Percentiles rank a stretch among this genome's conserved stretches.
Conservation (phyloP, 352 stramenopile genomes). For the Globisporangium abappressorium region DNA sequence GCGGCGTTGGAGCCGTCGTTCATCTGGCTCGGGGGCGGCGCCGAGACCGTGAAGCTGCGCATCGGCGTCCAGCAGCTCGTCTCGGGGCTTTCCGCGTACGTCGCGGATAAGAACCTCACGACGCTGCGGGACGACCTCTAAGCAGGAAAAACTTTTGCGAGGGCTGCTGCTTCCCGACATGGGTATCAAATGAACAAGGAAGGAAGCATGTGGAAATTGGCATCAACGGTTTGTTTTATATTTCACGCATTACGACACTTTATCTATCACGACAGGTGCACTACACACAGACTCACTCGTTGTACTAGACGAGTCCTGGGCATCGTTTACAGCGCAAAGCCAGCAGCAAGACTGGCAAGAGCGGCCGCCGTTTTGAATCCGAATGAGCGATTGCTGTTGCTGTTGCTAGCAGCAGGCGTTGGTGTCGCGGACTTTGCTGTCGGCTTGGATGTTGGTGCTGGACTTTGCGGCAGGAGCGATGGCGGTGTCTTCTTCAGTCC, state of each 20-base stretch:
- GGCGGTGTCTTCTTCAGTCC: constrained; percentile 12
- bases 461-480: constrained; percentile 5
- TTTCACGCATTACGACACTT: neutral
- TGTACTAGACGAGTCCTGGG: neutral
- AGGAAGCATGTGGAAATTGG: neutral
- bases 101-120: constrained; percentile 58
- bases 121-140: constrained; percentile 31
- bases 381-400: neutral
- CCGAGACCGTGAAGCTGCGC: constrained; percentile 75
- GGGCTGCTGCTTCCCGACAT: neutral
- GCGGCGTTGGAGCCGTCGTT: constrained; percentile 51
- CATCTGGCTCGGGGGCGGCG: constrained; percentile 78
- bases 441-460: neutral
- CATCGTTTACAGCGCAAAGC: neutral
- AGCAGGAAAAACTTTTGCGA: neutral
- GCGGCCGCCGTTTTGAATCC: neutral
- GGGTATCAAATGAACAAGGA: neutral
- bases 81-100: constrained; percentile 39
- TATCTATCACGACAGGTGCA: neutral
- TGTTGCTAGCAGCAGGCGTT: neutral
- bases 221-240: neutral
- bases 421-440: neutral
- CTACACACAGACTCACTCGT: neutral
- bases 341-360: neutral
- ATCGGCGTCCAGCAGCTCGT: constrained; percentile 69